Evolutionary conservation across 352 stramenopile genomes (phyloP), one percentile per base, ranked within the genome.

Genomic region (Phytophthora cajani): DNA sequence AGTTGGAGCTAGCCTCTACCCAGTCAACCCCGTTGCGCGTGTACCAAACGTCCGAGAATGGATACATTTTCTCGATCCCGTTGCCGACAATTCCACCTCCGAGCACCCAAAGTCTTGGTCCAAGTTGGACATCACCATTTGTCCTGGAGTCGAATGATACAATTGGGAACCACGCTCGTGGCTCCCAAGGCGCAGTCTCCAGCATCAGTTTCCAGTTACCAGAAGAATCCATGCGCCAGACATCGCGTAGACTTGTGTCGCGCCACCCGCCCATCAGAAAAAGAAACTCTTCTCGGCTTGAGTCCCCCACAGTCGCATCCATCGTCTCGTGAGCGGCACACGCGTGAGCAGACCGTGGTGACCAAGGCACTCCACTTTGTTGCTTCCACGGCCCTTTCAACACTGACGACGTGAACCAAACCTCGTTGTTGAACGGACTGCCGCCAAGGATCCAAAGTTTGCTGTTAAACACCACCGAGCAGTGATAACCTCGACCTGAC

Each of bases 371-470:
- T 21, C 69, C 58, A 5, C 46, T 25, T 21, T 92, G 76, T 50
- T 86, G 78, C 19, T 62, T 63, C 88, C 86, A 93, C 2, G 57
- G 40, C 52, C 86, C 82, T 38, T 59, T 64, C 16, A 93, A 59
- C n/a, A 93, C 68, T 0, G 86, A 93, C 1, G 75, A 59, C 1
- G 88, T 90, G 5, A 75, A 88, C 86, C 87, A 95, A 42, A 95
- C 85, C 16, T 93, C 80, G 68, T 92, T 93, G 63, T 88, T 92
- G 16, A 93, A 63, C n/a, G 88, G 88, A 66, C 79, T 93, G 1
- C 88, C 88, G 9, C 86, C 88, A n/a, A 94, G 72, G 19, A 95
- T 65, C 73, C 83, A 93, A 5, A 94, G 53, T 30, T 78, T 77
- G n/a, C 55, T 62, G 38, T 86, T 59, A 62, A 92, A 93, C 1